Percentiles rank a stretch among this genome's conserved stretches.
phyloP scores from a whole-genome alignment of 192 early-diverging fungal genomes.

The Coemansia sp. region DNA sequence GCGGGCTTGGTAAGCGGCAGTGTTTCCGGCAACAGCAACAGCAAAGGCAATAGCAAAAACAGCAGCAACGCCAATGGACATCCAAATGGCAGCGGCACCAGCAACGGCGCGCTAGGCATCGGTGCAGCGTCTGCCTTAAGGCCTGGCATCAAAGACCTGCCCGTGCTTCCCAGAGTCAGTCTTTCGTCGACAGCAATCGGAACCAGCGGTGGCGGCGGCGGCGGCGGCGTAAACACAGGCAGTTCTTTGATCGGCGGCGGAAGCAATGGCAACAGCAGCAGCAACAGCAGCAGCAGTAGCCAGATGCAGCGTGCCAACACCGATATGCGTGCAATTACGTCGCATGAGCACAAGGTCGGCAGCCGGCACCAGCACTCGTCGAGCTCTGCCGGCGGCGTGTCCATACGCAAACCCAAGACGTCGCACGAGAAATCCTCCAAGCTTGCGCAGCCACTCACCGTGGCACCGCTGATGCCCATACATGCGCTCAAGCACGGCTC shows the following conservation, averaged over 20 bases:
- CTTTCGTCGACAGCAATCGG: constrained; percentile 34
- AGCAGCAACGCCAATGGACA: neutral
- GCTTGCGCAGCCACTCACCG: constrained; percentile 1
- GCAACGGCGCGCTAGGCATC: neutral
- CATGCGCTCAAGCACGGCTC: constrained; percentile 2
- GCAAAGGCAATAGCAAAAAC: neutral
- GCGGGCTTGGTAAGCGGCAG: constrained; percentile 1
- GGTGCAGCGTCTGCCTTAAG: neutral
- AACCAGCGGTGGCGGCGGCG: neutral
- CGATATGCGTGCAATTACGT: constrained; percentile 31
- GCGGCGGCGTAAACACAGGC: neutral
- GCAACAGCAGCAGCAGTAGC: constrained; percentile 11
- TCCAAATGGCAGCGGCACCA: neutral
- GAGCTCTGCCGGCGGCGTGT: constrained; percentile 3
- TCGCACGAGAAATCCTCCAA: constrained; percentile 7
- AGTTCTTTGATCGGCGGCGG: neutral
- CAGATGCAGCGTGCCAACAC: constrained; percentile 42
- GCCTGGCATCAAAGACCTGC: constrained; percentile 20
- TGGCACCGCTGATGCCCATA: constrained; percentile 6
- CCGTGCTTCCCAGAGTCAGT: constrained; percentile 29
- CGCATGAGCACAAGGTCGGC: constrained; percentile 6
- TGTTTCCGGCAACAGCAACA: neutral
- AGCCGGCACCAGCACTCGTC: constrained; percentile 11
- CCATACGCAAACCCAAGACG: constrained; percentile 27
- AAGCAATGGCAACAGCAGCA: constrained; percentile 1